phyloP scores from a whole-genome alignment of 352 stramenopile species.

The Phytophthora citricola region DNA sequence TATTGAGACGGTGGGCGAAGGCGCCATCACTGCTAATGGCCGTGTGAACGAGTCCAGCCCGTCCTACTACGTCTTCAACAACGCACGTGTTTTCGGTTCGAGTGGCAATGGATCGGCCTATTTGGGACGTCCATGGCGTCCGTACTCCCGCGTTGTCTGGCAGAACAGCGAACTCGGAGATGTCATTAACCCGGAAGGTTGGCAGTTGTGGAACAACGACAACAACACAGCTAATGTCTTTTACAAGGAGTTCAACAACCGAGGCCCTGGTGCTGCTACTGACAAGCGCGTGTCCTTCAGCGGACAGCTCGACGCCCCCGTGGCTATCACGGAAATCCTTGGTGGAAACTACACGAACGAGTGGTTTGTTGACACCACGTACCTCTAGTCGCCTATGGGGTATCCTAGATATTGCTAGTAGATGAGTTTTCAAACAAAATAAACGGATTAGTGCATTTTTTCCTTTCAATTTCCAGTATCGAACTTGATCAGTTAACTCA shows the following conservation, averaged over 20 bases:
- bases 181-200: conserved; percentile 16
- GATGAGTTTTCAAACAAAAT: background rate
- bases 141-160: conserved; percentile 13
- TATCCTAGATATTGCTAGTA: background rate
- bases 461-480: too few species aligned
- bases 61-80: conserved; percentile 25
- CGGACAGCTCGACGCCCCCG: background rate
- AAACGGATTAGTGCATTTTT: background rate
- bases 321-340: conserved; percentile 18
- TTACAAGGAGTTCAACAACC: conserved; percentile 26
- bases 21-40: conserved; percentile 21
- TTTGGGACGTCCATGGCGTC: conserved; percentile 17
- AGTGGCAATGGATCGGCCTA: background rate
- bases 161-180: conserved; percentile 14
- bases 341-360: conserved; percentile 7
- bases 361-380: conserved; percentile 14
- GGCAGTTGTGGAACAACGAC: conserved; percentile 15
- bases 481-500: background rate
- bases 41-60: background rate
- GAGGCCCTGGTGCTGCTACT: conserved; percentile 9
- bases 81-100: conserved; percentile 12
- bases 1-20: conserved; percentile 13
- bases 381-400: background rate
- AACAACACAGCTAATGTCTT: conserved; percentile 8
- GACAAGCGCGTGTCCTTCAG: conserved; percentile 19